Conservation (phyloP, 257 asterid genomes). For the Nemophila menziesii region DNA sequence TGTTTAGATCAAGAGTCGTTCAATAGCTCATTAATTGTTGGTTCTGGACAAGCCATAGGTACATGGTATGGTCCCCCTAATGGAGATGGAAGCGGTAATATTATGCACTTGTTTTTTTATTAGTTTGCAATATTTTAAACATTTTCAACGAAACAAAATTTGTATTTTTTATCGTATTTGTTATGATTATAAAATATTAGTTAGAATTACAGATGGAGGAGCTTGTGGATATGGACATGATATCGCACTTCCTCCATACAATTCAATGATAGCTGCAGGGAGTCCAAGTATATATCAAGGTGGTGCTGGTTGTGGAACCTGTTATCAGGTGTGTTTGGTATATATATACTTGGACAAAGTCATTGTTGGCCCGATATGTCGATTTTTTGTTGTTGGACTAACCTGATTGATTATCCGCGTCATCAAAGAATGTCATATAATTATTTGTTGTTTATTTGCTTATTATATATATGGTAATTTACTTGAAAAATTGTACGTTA, state of each 20-base stretch:
- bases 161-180: not conserved
- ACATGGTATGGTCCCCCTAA: not conserved
- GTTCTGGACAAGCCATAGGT: not conserved
- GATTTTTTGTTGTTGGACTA: too few species aligned
- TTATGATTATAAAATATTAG: not conserved
- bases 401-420: too few species aligned
- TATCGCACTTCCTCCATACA: slow-evolving; percentile 16
- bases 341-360: too few species aligned
- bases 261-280: slow-evolving; percentile 29
- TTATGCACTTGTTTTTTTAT: not conserved
- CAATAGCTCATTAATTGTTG: not conserved
- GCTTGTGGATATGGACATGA: slow-evolving; percentile 34
- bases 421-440: too few species aligned
- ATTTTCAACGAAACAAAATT: not conserved
- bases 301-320: slow-evolving; percentile 38
- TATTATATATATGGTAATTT: too few species aligned
- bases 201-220: slow-evolving; percentile 23
- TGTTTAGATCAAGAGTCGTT: too few species aligned
- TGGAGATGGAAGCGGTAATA: slow-evolving; percentile 1
- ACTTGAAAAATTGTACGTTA: too few species aligned
- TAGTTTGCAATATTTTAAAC: not conserved
- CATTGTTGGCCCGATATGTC: too few species aligned
- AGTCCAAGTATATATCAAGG: slow-evolving; percentile 13
- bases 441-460: too few species aligned
- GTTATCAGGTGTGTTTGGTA: slow-evolving; percentile 29